Conservation (phyloP, 1,139 yeast species). For the Kodamaea suecica region DNA sequence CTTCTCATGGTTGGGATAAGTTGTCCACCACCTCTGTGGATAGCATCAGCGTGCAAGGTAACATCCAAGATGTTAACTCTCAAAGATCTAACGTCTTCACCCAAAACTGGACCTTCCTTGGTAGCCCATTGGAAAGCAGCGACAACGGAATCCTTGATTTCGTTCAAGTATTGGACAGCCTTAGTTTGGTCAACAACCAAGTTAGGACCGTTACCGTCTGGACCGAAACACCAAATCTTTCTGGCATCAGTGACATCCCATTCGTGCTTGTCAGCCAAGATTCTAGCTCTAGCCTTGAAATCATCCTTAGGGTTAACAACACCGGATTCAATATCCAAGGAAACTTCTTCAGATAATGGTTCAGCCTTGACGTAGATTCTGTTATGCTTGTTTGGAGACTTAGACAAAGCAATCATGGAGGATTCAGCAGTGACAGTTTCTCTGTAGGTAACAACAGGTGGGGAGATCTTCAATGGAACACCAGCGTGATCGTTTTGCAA, state of each 20-base stretch:
- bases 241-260: slow-evolving; percentile 99
- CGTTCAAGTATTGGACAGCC: slow-evolving; percentile 99
- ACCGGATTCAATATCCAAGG: slow-evolving; percentile 91
- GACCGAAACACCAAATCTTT: slow-evolving; percentile 99
- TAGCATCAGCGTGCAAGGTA: slow-evolving; percentile 99
- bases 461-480: slow-evolving; percentile 95
- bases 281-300: slow-evolving; percentile 98
- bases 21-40: slow-evolving; percentile 99
- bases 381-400: slow-evolving; percentile 99
- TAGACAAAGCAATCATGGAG: slow-evolving; percentile 92
- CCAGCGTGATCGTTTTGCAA: slow-evolving; percentile 99
- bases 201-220: slow-evolving; percentile 99
- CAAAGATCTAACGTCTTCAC: slow-evolving; percentile 93
- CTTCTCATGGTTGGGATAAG: slow-evolving; percentile 99
- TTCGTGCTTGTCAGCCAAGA: slow-evolving; percentile 97
- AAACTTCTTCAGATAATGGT: slow-evolving; percentile 92
- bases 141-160: slow-evolving; percentile 99
- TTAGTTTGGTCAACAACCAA: slow-evolving; percentile 99
- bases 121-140: slow-evolving; percentile 99
- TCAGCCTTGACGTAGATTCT: slow-evolving; percentile 98
- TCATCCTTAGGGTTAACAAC: slow-evolving; percentile 93
- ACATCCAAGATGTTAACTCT: slow-evolving; percentile 99
- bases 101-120: slow-evolving; percentile 98
- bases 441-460: slow-evolving; percentile 98
- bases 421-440: slow-evolving; percentile 96